These are phyloP conservation scores for Stylosanthes scabra DNA, from an alignment of 331 rosid species.

Conservation along the genomic window DNA sequence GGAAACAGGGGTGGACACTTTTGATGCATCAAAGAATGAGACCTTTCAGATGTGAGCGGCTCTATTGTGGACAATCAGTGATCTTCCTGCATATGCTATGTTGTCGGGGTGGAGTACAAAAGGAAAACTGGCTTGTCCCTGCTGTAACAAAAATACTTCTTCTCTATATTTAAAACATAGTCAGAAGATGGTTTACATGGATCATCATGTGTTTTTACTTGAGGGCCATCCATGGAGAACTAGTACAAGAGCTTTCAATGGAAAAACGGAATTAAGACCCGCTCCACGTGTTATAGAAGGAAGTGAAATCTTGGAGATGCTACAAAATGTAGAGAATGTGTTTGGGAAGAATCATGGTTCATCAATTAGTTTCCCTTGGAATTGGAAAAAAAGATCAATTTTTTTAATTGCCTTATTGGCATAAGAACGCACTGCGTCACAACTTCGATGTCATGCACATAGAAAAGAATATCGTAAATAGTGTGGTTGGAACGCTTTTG, in stretches of 20 bases:
- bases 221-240: background rate
- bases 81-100: no score
- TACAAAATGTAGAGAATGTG: no score
- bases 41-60: no score
- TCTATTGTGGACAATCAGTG: no score
- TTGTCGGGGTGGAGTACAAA: background rate
- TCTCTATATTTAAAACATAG: background rate
- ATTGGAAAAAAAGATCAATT: background rate
- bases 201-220: background rate
- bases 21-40: no score
- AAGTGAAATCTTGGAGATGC: no score
- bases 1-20: no score
- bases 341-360: no score
- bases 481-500: background rate
- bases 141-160: background rate
- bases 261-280: background rate
- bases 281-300: background rate
- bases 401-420: background rate
- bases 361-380: background rate
- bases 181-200: background rate
- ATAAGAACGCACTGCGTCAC: background rate
- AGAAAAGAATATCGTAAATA: background rate
- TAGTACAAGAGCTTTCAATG: background rate
- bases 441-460: background rate
- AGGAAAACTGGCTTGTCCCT: background rate